Conservation (phyloP, 2,329 filamentous ascomycete genomes). For the Chrysoporthe puriensis region DNA sequence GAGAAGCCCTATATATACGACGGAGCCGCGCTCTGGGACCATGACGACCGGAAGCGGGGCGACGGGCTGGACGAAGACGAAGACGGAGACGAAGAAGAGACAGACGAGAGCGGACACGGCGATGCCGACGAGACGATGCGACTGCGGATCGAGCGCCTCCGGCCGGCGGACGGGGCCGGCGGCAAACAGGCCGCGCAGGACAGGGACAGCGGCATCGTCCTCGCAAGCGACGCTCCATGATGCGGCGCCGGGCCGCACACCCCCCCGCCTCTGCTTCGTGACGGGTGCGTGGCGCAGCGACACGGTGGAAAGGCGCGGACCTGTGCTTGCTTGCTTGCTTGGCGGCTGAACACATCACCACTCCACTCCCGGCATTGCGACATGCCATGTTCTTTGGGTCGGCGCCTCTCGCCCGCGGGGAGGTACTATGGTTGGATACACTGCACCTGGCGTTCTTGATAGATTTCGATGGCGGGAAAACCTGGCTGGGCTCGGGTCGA, state of each 20-base stretch:
- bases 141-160: conserved; percentile 25
- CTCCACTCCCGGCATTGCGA: conserved; percentile 8
- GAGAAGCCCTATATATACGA: conserved; percentile 42
- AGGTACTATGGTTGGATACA: conserved; percentile 16
- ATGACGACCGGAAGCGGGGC: conserved; percentile 2
- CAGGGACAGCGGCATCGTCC: conserved; percentile 29
- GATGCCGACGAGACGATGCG: conserved; percentile 28
- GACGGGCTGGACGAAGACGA: conserved; percentile 16
- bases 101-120: conserved; percentile 3
- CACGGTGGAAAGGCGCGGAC: background rate
- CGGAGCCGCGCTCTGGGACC: conserved; percentile 26
- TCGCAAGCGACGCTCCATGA: conserved; percentile 25
- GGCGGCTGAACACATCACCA: background rate
- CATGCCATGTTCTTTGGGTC: conserved; percentile 4
- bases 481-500: conserved; percentile 18
- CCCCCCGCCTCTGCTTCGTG: background rate
- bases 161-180: conserved; percentile 11
- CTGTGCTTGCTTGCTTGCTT: background rate
- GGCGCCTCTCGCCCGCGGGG: conserved; percentile 5
- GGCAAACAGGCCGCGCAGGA: conserved; percentile 26
- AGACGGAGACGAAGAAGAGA: background rate
- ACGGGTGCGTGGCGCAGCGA: background rate
- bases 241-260: background rate
- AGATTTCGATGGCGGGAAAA: conserved; percentile 4
- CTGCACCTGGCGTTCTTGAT: conserved; percentile 22